Evolutionary conservation across 148 eudicot genomes (phyloP).

Genomic region (Vaccinium macrocarpon): DNA sequence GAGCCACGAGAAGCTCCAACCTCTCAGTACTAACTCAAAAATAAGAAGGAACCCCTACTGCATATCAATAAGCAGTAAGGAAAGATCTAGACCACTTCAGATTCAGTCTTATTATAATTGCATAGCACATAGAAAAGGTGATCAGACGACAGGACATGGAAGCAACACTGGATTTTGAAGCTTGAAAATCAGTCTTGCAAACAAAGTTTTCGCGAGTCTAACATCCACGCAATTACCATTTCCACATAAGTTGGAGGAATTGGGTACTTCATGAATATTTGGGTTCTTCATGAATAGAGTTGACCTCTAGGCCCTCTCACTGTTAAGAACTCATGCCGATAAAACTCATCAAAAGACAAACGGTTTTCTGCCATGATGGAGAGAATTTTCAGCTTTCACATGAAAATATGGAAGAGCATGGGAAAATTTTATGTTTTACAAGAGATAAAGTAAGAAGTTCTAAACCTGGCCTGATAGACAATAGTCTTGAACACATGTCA

Average conservation of each 20-base stretch:
- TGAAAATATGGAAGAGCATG: not conserved
- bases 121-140: not conserved
- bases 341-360: slow-evolving; percentile 39
- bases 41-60: not conserved
- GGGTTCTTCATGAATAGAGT: slow-evolving; percentile 9
- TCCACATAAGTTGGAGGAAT: not conserved
- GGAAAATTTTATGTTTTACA: not conserved
- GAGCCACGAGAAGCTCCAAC: not conserved
- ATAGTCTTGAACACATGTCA: slow-evolving; percentile 44
- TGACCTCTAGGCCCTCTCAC: slow-evolving; percentile 12
- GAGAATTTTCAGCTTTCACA: not conserved
- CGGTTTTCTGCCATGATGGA: slow-evolving; percentile 32
- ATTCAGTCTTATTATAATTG: not conserved
- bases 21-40: not conserved
- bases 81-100: not conserved
- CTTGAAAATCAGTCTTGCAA: not conserved
- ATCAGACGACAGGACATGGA: not conserved
- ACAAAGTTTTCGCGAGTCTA: no score
- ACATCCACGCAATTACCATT: no score
- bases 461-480: slow-evolving; percentile 45
- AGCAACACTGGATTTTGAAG: not conserved
- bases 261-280: not conserved
- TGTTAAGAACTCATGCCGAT: slow-evolving; percentile 34
- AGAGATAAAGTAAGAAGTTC: not conserved
- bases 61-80: not conserved